Percentiles rank a stretch among this genome's conserved stretches.
phyloP scores from a whole-genome alignment of 2,329 filamentous ascomycete species.

The Nothophaeocryptopus gaeumannii region DNA sequence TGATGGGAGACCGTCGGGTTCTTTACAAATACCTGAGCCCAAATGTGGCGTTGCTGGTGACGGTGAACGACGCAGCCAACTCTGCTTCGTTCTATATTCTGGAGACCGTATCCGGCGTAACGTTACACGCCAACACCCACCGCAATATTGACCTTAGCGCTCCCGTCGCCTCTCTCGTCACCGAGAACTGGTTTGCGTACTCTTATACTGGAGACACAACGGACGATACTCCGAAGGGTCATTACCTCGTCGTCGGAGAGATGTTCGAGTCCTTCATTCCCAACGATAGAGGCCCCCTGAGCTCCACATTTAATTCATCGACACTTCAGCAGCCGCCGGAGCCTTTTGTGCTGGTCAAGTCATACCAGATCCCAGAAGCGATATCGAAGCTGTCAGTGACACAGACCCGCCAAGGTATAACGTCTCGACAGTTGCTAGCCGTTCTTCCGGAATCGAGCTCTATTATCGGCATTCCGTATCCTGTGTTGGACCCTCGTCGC shows the following conservation, averaged over 20 bases:
- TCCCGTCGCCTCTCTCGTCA: conserved; percentile 71
- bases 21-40: conserved; percentile 96
- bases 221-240: conserved; percentile 66
- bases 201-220: conserved; percentile 61
- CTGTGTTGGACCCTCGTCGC: conserved; percentile 78
- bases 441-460: conserved; percentile 70
- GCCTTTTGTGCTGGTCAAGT: conserved; percentile 75
- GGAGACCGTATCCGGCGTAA: conserved; percentile 78
- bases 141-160: conserved; percentile 70
- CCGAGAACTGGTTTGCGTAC: conserved; percentile 95
- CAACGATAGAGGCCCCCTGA: conserved; percentile 81
- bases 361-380: conserved; percentile 76
- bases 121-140: conserved; percentile 71
- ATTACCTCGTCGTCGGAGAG: conserved; percentile 82
- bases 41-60: conserved; percentile 75
- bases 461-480: conserved; percentile 75
- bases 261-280: conserved; percentile 81
- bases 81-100: conserved; percentile 73
- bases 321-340: conserved; percentile 65
- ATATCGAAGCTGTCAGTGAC: conserved; percentile 79
- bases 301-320: conserved; percentile 69
- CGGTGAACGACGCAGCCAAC: conserved; percentile 57
- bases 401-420: conserved; percentile 88
- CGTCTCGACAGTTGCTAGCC: conserved; percentile 75
- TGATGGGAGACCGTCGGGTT: conserved; percentile 87